Evolutionary conservation across 495 filamentous ascomycete species (phyloP).

Genomic region (Penicillium manginii): DNA sequence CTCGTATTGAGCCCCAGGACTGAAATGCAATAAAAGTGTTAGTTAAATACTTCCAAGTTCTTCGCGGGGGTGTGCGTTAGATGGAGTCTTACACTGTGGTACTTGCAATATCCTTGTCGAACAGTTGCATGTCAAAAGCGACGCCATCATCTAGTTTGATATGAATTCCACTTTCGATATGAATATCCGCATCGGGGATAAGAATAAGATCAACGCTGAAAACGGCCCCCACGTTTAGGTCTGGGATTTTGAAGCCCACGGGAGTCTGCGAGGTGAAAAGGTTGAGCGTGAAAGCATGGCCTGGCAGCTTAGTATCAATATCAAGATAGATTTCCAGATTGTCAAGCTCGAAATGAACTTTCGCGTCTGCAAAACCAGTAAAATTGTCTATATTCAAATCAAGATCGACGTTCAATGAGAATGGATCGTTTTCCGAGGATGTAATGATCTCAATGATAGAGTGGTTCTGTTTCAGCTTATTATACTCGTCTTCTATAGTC

Average conservation of each 20-base stretch:
- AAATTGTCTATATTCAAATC: too few species aligned
- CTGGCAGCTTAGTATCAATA: neutral
- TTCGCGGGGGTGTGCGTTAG: too few species aligned
- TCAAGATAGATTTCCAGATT: neutral
- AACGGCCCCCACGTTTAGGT: neutral
- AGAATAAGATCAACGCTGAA: neutral
- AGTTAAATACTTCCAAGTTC: too few species aligned
- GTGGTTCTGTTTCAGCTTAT: too few species aligned
- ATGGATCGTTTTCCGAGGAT: too few species aligned
- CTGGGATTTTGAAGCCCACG: too few species aligned
- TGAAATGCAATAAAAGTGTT: too few species aligned
- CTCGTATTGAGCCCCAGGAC: too few species aligned
- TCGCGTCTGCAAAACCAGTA: neutral
- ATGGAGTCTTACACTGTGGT: neutral
- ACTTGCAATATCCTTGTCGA: neutral
- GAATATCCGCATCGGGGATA: neutral
- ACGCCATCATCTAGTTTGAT: neutral
- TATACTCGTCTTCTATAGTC: too few species aligned
- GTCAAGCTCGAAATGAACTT: neutral
- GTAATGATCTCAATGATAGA: too few species aligned
- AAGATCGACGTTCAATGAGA: too few species aligned
- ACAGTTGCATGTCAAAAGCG: neutral
- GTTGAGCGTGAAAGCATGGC: neutral
- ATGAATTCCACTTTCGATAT: constrained; percentile 3
- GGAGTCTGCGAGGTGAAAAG: neutral